Evolutionary conservation across 2,329 filamentous ascomycete species (phyloP), one percentile per base, ranked within the genome.

Genomic region (Arthrobotrys sinensis): DNA sequence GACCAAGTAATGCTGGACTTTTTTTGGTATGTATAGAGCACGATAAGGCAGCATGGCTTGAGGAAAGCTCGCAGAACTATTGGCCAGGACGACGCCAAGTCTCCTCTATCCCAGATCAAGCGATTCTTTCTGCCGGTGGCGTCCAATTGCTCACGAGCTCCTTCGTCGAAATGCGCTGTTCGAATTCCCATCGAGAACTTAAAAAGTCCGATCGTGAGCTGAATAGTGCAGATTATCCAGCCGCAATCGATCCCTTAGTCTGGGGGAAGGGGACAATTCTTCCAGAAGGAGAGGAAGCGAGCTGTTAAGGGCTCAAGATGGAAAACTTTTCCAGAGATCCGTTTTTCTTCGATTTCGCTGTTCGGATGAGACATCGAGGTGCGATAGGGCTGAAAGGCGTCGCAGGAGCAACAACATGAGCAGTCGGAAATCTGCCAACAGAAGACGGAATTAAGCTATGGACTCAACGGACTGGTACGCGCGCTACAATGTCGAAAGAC

Each of bases 401-500:
- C 38, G 19, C 38, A 16, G 28, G 21, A 46, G 43, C 24, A 36
- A 48, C 14, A 46, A 40, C 16, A 63, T 36, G 38, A 63, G n/a
- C 24, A 46, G 14, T 28, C 12, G 7, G 14, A 45, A 64, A 60
- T 6, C 14, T 45, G 12, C 4, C 36, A 12, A 4, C 36, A 12
- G 11, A 12, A 46, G 12, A 21, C 12, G 36, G 32, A 69, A 60
- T 2, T 32, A 52, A 43, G 19, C 19, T 3, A 69, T 69, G 65
- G 65, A 69, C 16, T 8, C 38, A 14, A 45, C 16, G 1, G 24
- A 24, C 21, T 69, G 65, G 65, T 60, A 69, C 19, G 65, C 60
- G 32, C 65, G 65, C 38, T 69, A 69, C 12, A 32, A 60, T 38
- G 52, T 69, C 52, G 52, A 57, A 28, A 60, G 48, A 19, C 65